Evolutionary conservation across 495 filamentous ascomycete species (phyloP).

Genomic region (Penicillium odoratum): DNA sequence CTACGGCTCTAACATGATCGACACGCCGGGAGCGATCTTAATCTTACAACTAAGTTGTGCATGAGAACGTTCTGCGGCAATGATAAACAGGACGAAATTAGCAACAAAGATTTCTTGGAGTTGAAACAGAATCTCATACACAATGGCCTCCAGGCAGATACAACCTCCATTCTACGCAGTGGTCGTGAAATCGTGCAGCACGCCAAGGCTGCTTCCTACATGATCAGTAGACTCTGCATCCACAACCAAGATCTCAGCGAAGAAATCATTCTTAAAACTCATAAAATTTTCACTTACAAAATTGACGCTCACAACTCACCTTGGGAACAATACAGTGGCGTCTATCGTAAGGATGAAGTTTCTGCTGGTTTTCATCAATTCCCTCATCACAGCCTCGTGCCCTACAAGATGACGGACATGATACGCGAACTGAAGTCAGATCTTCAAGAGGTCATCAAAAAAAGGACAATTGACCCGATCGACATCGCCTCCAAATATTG

Average conservation of each 20-base stretch:
- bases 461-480: conserved; percentile 30
- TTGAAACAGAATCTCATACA: conserved; percentile 1
- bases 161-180: conserved; percentile 15
- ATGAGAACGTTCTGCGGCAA: conserved; percentile 1
- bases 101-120: neutral
- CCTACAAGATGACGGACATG: conserved; percentile 33
- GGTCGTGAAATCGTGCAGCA: conserved; percentile 37
- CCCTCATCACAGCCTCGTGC: conserved; percentile 15
- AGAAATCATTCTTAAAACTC: conserved; percentile 31
- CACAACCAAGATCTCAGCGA: conserved; percentile 24
- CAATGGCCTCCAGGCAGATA: neutral
- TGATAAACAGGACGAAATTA: neutral
- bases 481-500: conserved; percentile 31
- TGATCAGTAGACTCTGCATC: conserved; percentile 24
- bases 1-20: conserved; percentile 17
- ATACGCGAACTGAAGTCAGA: conserved; percentile 24
- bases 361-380: conserved; percentile 23
- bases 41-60: conserved; percentile 6
- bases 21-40: neutral
- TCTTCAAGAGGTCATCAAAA: conserved; percentile 8
- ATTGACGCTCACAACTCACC: conserved; percentile 16
- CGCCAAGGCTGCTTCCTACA: conserved; percentile 27
- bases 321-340: conserved; percentile 25
- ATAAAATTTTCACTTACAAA: conserved; percentile 28
- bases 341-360: conserved; percentile 25